Conservation (phyloP, 2,329 filamentous ascomycete genomes). For the Cladosporium sp. region DNA sequence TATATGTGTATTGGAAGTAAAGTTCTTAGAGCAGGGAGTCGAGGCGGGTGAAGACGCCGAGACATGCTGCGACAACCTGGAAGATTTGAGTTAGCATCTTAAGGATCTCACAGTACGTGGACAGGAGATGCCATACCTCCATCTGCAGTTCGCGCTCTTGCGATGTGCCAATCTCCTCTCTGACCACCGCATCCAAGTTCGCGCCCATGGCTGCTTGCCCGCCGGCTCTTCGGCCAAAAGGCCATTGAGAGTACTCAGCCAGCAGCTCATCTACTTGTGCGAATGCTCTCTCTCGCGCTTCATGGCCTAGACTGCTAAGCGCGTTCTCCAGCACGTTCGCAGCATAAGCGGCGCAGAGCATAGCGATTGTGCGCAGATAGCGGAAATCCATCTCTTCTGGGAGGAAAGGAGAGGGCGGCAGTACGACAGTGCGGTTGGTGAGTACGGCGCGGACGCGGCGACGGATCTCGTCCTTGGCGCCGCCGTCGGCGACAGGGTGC, state of each 20-base stretch:
- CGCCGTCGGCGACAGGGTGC: constrained; percentile 91
- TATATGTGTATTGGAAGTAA: neutral
- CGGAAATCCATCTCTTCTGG: constrained; percentile 93
- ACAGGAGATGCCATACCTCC: constrained; percentile 56
- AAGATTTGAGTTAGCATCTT: constrained; percentile 20
- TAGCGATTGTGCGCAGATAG: constrained; percentile 82
- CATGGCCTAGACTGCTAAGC: constrained; percentile 86
- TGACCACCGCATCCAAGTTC: constrained; percentile 80
- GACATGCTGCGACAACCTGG: constrained; percentile 79
- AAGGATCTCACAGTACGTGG: neutral
- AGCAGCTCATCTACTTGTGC: constrained; percentile 94
- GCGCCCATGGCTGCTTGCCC: constrained; percentile 81
- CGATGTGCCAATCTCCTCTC: constrained; percentile 75
- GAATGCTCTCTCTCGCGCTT: constrained; percentile 89
- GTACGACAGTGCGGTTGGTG: constrained; percentile 87
- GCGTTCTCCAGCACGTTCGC: constrained; percentile 98
- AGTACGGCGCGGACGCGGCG: constrained; percentile 86
- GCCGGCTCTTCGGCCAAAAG: constrained; percentile 74
- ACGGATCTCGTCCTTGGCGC: constrained; percentile 95
- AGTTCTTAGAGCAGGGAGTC: constrained; percentile 78
- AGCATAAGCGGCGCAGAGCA: constrained; percentile 97
- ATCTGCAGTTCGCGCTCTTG: constrained; percentile 95
- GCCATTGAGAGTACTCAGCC: constrained; percentile 95
- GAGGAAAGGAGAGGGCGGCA: constrained; percentile 79
- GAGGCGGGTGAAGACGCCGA: constrained; percentile 95